A percentile compares a stretch with the other conserved stretches of the same genome.
Evolutionary conservation across 257 asterid genomes (phyloP).

Genomic region (Striga asiatica): DNA sequence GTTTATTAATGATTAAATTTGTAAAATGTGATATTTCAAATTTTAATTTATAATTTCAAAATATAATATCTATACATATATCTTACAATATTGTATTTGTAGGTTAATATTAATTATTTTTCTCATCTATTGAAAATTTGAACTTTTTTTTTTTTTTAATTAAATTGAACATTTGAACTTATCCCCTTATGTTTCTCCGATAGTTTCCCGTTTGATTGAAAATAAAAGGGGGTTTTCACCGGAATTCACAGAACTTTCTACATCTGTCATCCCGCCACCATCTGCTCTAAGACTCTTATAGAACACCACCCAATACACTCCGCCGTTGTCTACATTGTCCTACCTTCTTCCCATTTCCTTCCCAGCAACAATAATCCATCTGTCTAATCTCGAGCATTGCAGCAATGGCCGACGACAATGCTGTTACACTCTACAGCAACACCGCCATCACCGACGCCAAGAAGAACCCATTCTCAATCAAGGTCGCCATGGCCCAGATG

Average conservation of each 20-base stretch:
- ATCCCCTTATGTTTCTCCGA: too few relatives aligned
- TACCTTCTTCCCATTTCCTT: background rate
- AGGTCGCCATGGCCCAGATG: conserved; percentile 62
- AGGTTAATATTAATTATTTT: too few relatives aligned
- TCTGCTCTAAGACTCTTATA: conserved; percentile 30
- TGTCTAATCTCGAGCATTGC: conserved; percentile 11
- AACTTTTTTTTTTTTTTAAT: too few relatives aligned
- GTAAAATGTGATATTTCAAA: too few relatives aligned
- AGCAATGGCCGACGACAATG: conserved; percentile 65
- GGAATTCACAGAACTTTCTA: conserved; percentile 28
- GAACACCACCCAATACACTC: too few relatives aligned
- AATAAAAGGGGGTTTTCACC: background rate
- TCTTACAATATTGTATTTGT: too few relatives aligned
- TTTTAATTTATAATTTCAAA: too few relatives aligned
- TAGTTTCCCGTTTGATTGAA: too few relatives aligned
- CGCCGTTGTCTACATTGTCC: conserved; percentile 17
- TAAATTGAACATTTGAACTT: too few relatives aligned
- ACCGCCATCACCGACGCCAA: conserved; percentile 53
- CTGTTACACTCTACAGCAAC: conserved; percentile 66
- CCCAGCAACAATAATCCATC: background rate
- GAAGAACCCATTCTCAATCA: conserved; percentile 57
- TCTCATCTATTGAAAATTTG: too few relatives aligned
- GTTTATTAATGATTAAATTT: too few relatives aligned
- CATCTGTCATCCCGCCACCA: conserved; percentile 12
- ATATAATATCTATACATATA: too few relatives aligned